Base-by-base conservation (phyloP, 1,284 basidiomycete species). In the Tylopilus sp. region DNA sequence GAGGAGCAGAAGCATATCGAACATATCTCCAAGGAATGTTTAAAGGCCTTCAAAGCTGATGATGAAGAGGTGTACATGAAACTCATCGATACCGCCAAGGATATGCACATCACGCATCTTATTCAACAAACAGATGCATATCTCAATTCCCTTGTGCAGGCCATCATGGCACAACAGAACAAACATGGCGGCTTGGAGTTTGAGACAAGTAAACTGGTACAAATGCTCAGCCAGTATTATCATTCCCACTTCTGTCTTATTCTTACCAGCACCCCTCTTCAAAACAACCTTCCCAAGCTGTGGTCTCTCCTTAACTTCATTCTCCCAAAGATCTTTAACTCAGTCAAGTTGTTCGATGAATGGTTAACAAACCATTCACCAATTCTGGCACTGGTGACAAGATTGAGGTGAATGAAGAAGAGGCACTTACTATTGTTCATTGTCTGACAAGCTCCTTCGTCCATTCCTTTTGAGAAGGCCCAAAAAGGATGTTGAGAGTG, bases 301-400 rank as follows among this genome's bases (percentile, higher is more conserved):
- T 99, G 98, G 98, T 90, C 98, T 4, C 86, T 99, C 67, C 93
- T 99, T 79, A 99, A 99, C 82, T 99, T 99, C 79, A 97, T 96
- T 58, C 85, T 99, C 27, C 98, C 98, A 31, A 98, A 96, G 83
- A 92, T 99, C 78, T 99, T 99, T 88, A 99, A 99, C 84, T 99
- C 97, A 8, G 96, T 98, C 74, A 98, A 98, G 82, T 98, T 96
- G 57, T 99, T 99, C 79, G 98, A 99, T 78, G 98, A 99, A 79
- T 99, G 98, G 98, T 99, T 99, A 99, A 99, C 83, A 98, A 97
- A 5, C 98, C 98, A 0, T 99, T 99, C 75, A 97, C 98, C 71
- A 98, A 97, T 82, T 96, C 96, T 25, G 97, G 98, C 42, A 92
- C 93, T 0, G 92, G 92, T 29, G 97, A 99, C 82, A 98, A 97